Evolutionary conservation across 768 basidiomycete species (phyloP).

Genomic region (Xerocomellus dryophilus): DNA sequence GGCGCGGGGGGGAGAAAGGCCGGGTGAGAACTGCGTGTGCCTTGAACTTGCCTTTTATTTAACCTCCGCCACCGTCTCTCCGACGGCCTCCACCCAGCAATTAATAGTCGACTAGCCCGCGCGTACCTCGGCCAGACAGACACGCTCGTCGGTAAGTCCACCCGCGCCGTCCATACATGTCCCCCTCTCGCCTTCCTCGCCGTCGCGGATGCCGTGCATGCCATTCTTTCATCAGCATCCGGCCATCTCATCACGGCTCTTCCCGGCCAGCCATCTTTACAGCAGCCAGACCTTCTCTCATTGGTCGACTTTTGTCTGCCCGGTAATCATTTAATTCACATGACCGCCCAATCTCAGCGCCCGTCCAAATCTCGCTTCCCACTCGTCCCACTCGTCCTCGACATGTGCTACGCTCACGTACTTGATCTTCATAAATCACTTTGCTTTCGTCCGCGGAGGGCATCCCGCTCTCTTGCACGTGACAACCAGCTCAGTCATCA

Average conservation of each 20-base stretch:
- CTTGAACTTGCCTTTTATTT: slow-evolving; percentile 14
- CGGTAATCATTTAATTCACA: neutral
- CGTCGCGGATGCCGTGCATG: neutral
- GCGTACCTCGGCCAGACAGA: too few relatives aligned
- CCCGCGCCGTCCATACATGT: too few relatives aligned
- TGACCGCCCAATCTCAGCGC: neutral
- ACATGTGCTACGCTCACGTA: neutral
- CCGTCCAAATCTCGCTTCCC: neutral
- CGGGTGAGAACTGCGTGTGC: slow-evolving; percentile 31
- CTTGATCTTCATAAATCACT: neutral
- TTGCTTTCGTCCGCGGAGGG: neutral
- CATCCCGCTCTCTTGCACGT: neutral
- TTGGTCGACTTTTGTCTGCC: too few relatives aligned
- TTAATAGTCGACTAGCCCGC: neutral
- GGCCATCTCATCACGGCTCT: slow-evolving; percentile 3
- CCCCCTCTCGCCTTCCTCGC: too few relatives aligned
- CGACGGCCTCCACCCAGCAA: slow-evolving; percentile 2
- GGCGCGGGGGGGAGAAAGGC: slow-evolving; percentile 24
- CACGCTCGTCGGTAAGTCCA: too few relatives aligned
- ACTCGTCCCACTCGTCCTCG: neutral
- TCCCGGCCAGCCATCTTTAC: neutral
- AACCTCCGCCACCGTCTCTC: slow-evolving; percentile 29
- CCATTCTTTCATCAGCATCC: neutral
- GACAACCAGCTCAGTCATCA: neutral
- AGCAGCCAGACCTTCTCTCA: too few relatives aligned